phyloP scores from a whole-genome alignment of 2,329 filamentous ascomycete species.

The Penicillium sp. region DNA sequence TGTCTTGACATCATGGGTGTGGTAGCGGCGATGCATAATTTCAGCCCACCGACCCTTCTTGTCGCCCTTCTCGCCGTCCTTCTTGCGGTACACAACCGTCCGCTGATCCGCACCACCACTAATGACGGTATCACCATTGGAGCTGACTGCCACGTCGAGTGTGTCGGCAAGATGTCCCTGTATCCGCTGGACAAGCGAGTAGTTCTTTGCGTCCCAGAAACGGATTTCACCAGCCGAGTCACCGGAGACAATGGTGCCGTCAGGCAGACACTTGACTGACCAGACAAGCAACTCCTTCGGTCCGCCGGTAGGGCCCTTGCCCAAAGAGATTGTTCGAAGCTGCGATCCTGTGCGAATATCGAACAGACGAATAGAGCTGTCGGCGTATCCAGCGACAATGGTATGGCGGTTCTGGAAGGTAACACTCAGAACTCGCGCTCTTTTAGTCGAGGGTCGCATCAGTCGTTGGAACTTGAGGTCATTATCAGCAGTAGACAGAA shows the following conservation, averaged over 20 bases:
- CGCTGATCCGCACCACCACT: conserved; percentile 90
- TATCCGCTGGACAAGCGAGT: conserved; percentile 82
- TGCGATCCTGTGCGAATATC: conserved; percentile 77
- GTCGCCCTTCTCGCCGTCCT: conserved; percentile 50
- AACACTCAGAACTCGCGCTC: conserved; percentile 85
- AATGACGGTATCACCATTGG: conserved; percentile 77
- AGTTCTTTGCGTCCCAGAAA: conserved; percentile 92
- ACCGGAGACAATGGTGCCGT: conserved; percentile 88
- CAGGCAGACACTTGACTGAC: conserved; percentile 84
- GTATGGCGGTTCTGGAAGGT: conserved; percentile 82
- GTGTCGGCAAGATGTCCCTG: conserved; percentile 88
- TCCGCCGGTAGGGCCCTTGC: conserved; percentile 72
- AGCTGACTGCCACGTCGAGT: conserved; percentile 78
- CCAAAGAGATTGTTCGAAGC: conserved; percentile 81
- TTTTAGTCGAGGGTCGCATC: conserved; percentile 77
- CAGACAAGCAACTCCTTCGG: conserved; percentile 87
- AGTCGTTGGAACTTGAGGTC: conserved; percentile 79
- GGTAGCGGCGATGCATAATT: conserved; percentile 80
- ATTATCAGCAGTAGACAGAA: conserved; percentile 82
- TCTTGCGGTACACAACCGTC: conserved; percentile 77
- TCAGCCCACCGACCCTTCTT: conserved; percentile 74
- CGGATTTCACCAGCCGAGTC: conserved; percentile 93
- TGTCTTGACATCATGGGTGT: conserved; percentile 92
- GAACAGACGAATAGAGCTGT: conserved; percentile 90
- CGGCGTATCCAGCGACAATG: conserved; percentile 89